Base-by-base conservation (phyloP, 2,329 filamentous ascomycete species). In the Colletotrichum sp. region DNA sequence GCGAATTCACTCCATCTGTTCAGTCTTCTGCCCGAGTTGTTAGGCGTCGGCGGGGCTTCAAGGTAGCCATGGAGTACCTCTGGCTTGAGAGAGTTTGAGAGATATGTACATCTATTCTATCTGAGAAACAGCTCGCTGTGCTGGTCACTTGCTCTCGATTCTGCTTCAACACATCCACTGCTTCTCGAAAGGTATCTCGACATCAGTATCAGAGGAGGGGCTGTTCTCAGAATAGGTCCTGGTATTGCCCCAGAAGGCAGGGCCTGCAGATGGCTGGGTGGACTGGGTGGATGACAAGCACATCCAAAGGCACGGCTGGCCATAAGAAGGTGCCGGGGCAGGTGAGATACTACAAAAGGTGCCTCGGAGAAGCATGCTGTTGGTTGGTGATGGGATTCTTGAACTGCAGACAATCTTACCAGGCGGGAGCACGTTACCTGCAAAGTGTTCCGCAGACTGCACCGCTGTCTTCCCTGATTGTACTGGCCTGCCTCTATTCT, bases 1-100 rank as follows among this genome's bases (percentile, higher is more conserved):
- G 72, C 72, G 62, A 67, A 71, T 75, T 18, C 62, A 28, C 39
- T 44, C 36, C 30, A 52, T 52, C 44, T 21, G 44, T 52, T 21
- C n/a, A 52, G 44, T 52, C 62, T 66, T 26, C 24, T 44, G n/a
- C 34, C 26, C 39, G 44, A 52, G 39, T 59, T 76, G 69, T 76
- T 72, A 76, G 63, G 24, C 49, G 63, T 57, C 60, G 55, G 55
- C 63, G 69, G 73, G 73, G 55, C 63, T 30, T 49, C 30, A 39
- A 76, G 32, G 73, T 76, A 70, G 57, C 63, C 39, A 57, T 64
- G 69, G 63, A 32, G 73, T 63, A 57, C 63, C 57, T 32, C 44
- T 36, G 24, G 49, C 39, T 30, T 68, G 63, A 36, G 32, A 44
- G 44, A 39, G 30, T 32, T 71, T 65, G 39, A 36, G 21, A 65